A percentile compares a stretch with the other conserved stretches of the same genome.
These are phyloP conservation scores for Candida neerlandica DNA, from an alignment of 1,139 yeast genomes.

Conservation along the genomic window DNA sequence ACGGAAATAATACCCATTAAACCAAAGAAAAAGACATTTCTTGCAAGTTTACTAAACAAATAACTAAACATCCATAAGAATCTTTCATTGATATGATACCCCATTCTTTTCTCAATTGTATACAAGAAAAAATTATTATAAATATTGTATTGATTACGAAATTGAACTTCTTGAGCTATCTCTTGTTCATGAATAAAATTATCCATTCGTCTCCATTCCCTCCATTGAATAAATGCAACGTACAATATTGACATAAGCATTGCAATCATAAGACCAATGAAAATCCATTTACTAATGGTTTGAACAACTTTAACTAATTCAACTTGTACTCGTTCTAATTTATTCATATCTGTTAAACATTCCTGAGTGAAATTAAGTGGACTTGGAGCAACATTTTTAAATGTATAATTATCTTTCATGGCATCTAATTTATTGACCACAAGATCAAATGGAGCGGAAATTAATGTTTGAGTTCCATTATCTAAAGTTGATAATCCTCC, in stretches of 20 bases:
- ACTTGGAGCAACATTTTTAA: slow-evolving; percentile 6
- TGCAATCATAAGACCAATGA: slow-evolving; percentile 13
- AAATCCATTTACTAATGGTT: slow-evolving; percentile 10
- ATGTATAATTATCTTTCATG: slow-evolving; percentile 7
- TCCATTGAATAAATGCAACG: slow-evolving; percentile 12
- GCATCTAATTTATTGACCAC: slow-evolving; percentile 20
- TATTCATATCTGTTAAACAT: slow-evolving; percentile 13
- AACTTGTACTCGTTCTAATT: slow-evolving; percentile 10
- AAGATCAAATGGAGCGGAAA: slow-evolving; percentile 24
- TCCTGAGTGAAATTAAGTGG: slow-evolving; percentile 13
- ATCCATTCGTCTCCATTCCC: slow-evolving; percentile 14
- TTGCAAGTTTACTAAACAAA: slow-evolving; percentile 49
- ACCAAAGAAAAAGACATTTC: slow-evolving; percentile 47
- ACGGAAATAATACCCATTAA: slow-evolving; percentile 51
- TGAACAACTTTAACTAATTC: slow-evolving; percentile 13
- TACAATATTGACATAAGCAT: slow-evolving; percentile 11
- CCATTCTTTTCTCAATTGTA: slow-evolving; percentile 12
- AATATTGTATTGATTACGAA: slow-evolving; percentile 15
- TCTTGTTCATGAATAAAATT: slow-evolving; percentile 12
- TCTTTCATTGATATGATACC: slow-evolving; percentile 8
- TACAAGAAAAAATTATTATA: slow-evolving; percentile 13
- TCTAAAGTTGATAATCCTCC: slow-evolving; percentile 61
- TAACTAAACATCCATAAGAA: slow-evolving; percentile 53
- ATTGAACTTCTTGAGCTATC: slow-evolving; percentile 7
- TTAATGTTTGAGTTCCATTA: slow-evolving; percentile 27